These are phyloP conservation scores for Clarireedia monteithiana DNA, from an alignment of 2,329 filamentous ascomycete species.

Conservation along the genomic window DNA sequence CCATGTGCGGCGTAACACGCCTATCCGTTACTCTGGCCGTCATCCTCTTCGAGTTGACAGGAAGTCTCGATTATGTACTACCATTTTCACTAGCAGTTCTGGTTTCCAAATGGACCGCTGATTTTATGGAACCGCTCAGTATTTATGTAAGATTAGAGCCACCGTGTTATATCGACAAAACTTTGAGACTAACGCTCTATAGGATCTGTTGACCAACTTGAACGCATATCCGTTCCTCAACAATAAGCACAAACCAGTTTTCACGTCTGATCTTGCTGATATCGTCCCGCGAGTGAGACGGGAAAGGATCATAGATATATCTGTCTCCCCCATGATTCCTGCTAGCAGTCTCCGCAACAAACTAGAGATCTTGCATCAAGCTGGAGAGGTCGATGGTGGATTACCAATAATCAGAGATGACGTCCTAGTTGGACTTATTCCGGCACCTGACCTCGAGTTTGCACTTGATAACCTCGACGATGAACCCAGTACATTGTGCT, in stretches of 20 bases:
- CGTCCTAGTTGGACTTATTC: slow-evolving; percentile 81
- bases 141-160: slow-evolving; percentile 60
- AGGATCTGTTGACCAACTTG: slow-evolving; percentile 91
- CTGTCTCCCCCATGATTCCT: slow-evolving; percentile 69
- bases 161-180: too few species aligned
- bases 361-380: slow-evolving; percentile 71
- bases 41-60: slow-evolving; percentile 92
- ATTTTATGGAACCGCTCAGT: slow-evolving; percentile 86
- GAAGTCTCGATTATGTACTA: slow-evolving; percentile 88
- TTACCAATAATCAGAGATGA: slow-evolving; percentile 76
- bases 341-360: slow-evolving; percentile 72
- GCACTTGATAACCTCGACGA: slow-evolving; percentile 78
- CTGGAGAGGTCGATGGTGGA: slow-evolving; percentile 86
- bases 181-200: slow-evolving; percentile 17
- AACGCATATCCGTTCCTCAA: slow-evolving; percentile 97
- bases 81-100: slow-evolving; percentile 89
- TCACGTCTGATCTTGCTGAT: slow-evolving; percentile 80
- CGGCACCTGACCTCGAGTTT: slow-evolving; percentile 87
- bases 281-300: slow-evolving; percentile 70
- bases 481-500: slow-evolving; percentile 64
- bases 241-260: slow-evolving; percentile 87
- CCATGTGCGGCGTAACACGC: slow-evolving; percentile 95
- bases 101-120: slow-evolving; percentile 96
- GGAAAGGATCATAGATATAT: slow-evolving; percentile 82
- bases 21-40: slow-evolving; percentile 89